Base-by-base conservation (phyloP, 2,329 filamentous ascomycete species). In the Xylaria sp. region DNA sequence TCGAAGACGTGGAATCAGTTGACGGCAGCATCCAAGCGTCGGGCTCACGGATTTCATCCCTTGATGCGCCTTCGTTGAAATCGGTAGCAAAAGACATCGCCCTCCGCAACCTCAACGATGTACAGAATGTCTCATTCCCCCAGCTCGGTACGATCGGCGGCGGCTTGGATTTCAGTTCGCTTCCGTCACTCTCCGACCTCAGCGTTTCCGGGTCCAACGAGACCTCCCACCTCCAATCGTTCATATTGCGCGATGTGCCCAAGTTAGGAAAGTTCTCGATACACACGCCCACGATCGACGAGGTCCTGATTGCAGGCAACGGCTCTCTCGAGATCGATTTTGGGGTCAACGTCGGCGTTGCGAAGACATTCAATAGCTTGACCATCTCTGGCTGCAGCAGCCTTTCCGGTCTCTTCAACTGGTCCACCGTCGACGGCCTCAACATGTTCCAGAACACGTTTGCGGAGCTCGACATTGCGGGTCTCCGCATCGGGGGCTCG, bases 371-470 rank as follows among this genome's bases (percentile, higher is more conserved):
- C 29, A 13, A 13, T 3, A 13, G 11, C 16, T 34, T 13, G 29
- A 7, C 29, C 29, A 34, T 57, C 40, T 48, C 49, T 26, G 54
- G 54, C 9, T 57, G 54, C 13, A 34, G n/a, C 2, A 51, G 41
- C 16, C 13, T 48, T 13, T 48, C 50, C 3, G 34, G 37, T 19
- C 42, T 57, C 20, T 20, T 39, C 9, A 26, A 37, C 22, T 26
- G 50, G 21, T 34, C n/a, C 39, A 44, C 22, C 9, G 37, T 57
- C 22, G 54, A 42, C n/a, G 43, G 46, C 6, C 20, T 57, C n/a
- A 53, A 49, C 34, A 42, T 57, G 7, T 50, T 53, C 8, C 38
- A 44, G 39, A 57, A 57, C 19, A 47, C 44, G 1, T 57, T 57
- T 39, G 24, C 45, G 7, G 54, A 57, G 24, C 40, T 53, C 21